These are phyloP conservation scores for Tricholoma furcatifolium DNA, from an alignment of 768 basidiomycete species.

Conservation along the genomic window DNA sequence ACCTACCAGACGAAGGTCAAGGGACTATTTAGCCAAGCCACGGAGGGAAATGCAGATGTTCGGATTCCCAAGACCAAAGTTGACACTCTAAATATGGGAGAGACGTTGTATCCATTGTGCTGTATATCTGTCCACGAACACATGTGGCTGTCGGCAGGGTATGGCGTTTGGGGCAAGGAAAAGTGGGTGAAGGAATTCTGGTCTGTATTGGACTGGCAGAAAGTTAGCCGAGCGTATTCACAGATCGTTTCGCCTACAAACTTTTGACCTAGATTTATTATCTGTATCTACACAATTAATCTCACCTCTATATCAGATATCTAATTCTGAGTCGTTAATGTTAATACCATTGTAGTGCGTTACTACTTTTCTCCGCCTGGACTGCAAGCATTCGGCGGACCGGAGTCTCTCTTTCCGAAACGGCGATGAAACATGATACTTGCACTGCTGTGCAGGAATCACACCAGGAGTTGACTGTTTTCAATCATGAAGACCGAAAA, in stretches of 20 bases:
- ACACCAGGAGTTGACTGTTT: neutral
- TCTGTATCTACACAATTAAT: neutral
- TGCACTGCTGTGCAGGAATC: neutral
- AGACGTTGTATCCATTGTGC: conserved; percentile 69
- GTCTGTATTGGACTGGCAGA: conserved; percentile 77
- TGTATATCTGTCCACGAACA: conserved; percentile 82
- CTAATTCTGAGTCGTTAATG: no score
- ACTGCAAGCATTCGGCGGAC: no score
- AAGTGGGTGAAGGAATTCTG: conserved; percentile 83
- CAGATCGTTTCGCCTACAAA: neutral
- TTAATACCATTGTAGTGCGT: no score
- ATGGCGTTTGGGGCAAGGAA: conserved; percentile 91
- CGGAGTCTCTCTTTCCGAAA: no score
- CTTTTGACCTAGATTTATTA: no score
- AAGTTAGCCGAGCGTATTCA: conserved; percentile 43
- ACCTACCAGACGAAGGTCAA: conserved; percentile 11
- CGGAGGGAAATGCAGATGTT: neutral
- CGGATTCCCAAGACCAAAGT: conserved; percentile 16
- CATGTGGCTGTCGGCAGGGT: conserved; percentile 81
- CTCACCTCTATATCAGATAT: no score
- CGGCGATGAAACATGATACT: neutral
- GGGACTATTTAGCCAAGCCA: neutral
- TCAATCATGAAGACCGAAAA: conserved; percentile 36
- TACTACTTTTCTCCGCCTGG: no score
- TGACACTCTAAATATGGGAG: conserved; percentile 40